Evolutionary conservation across 495 filamentous ascomycete species (phyloP).

Genomic region (Lepidopterella palustris): DNA sequence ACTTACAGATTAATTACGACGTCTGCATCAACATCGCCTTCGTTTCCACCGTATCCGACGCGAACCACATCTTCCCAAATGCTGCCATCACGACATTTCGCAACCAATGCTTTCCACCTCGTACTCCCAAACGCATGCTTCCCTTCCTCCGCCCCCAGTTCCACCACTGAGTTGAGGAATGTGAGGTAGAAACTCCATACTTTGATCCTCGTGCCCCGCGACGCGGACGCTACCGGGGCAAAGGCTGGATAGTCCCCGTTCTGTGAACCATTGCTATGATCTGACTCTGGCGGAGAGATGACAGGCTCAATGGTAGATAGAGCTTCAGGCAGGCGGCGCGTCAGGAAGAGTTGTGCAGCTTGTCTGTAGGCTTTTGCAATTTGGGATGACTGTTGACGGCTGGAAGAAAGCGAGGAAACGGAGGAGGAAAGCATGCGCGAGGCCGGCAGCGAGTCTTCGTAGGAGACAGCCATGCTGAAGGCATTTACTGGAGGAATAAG

Average conservation of each 20-base stretch:
- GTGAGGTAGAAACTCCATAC: conserved; percentile 96
- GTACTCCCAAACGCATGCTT: conserved; percentile 76
- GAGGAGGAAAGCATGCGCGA: conserved; percentile 46
- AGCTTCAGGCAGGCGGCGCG: conserved; percentile 82
- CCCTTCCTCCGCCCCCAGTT: conserved; percentile 83
- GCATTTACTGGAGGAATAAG: not conserved
- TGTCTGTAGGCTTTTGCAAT: conserved; percentile 83
- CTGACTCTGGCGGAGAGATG: conserved; percentile 47
- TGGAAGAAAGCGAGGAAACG: conserved; percentile 48
- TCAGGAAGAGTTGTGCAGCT: conserved; percentile 84
- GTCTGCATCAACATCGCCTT: conserved; percentile 88
- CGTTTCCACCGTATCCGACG: conserved; percentile 75
- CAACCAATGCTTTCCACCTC: conserved; percentile 72
- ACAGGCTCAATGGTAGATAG: conserved; percentile 75
- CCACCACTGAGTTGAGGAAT: conserved; percentile 80
- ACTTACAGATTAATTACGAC: conserved; percentile 87
- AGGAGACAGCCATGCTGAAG: conserved; percentile 18
- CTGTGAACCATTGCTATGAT: conserved; percentile 34
- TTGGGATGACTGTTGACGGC: conserved; percentile 50
- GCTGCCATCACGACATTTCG: conserved; percentile 74
- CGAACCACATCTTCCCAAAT: conserved; percentile 90
- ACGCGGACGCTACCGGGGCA: conserved; percentile 67
- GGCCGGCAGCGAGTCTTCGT: conserved; percentile 36
- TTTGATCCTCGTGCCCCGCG: conserved; percentile 75
- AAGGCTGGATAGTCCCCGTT: conserved; percentile 30